Percentiles rank a stretch among this genome's conserved stretches.
These are phyloP conservation scores for Aspergillus cavernicola DNA, from an alignment of 495 filamentous ascomycete species.

Conservation along the genomic window DNA sequence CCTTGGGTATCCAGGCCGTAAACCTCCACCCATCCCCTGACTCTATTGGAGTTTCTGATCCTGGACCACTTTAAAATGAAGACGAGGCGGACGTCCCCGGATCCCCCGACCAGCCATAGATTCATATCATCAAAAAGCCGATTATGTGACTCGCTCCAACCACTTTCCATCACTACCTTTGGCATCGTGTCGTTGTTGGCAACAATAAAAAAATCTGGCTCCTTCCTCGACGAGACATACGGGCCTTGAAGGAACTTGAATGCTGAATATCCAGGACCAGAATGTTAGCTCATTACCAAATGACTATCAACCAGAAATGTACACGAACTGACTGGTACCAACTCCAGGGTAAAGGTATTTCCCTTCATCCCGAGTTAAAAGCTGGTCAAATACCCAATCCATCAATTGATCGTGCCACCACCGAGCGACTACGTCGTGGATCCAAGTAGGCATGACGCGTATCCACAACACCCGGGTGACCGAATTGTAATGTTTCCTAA, in stretches of 20 bases:
- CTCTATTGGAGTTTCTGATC: neutral
- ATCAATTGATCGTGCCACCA: neutral
- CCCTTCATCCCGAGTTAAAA: neutral
- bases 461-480: constrained; percentile 1
- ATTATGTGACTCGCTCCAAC: neutral
- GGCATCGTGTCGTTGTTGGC: neutral
- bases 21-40: neutral
- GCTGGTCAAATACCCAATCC: neutral
- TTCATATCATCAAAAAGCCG: neutral
- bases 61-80: constrained; percentile 11
- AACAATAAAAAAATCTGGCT: neutral
- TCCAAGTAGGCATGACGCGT: neutral
- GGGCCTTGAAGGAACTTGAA: neutral
- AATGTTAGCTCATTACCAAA: too few relatives aligned
- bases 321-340: constrained; percentile 2
- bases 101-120: constrained; percentile 22
- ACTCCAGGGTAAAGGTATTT: neutral
- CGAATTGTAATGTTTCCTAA: constrained; percentile 6
- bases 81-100: constrained; percentile 26
- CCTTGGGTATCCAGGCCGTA: neutral
- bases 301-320: neutral
- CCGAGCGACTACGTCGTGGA: neutral
- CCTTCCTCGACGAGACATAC: neutral
- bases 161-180: neutral
- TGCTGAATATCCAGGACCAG: neutral